These are phyloP conservation scores for Pyrrhoderma lamaoense DNA, from an alignment of 1,284 basidiomycete species.

Conservation along the genomic window DNA sequence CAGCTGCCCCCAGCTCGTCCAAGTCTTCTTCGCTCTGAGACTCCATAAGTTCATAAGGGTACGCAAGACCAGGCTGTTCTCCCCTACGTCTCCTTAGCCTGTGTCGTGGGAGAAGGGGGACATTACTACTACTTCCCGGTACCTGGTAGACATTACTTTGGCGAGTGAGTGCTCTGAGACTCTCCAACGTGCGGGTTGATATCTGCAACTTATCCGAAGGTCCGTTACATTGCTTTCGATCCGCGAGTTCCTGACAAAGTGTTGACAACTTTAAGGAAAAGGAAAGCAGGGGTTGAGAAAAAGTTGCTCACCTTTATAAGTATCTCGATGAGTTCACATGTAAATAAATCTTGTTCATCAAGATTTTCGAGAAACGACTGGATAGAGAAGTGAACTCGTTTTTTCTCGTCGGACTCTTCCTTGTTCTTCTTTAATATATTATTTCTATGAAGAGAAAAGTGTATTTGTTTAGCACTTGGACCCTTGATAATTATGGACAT, in stretches of 20 bases:
- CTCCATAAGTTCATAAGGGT: too few species aligned
- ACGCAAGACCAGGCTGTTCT: too few species aligned
- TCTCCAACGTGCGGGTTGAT: too few species aligned
- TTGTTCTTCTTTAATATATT: constrained; percentile 57
- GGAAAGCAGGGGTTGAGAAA: background rate
- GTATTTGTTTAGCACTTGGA: constrained; percentile 1
- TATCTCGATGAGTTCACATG: constrained; percentile 59
- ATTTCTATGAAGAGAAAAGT: constrained; percentile 34
- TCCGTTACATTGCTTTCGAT: constrained; percentile 37
- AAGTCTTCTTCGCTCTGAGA: too few species aligned
- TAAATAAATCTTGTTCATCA: constrained; percentile 67
- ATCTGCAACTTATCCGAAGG: too few species aligned
- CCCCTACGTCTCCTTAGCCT: too few species aligned
- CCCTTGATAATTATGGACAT: background rate
- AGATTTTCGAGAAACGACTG: constrained; percentile 64
- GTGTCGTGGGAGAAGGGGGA: too few species aligned
- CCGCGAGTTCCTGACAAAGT: constrained; percentile 55
- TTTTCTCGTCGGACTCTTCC: constrained; percentile 35
- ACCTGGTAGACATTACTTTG: too few species aligned
- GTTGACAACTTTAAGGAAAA: background rate
- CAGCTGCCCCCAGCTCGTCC: too few species aligned
- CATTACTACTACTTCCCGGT: too few species aligned
- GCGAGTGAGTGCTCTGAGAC: too few species aligned
- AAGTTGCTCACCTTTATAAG: constrained; percentile 55
- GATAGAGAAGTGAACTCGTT: constrained; percentile 53